Base-by-base conservation (phyloP, 331 rosid species). In the Erythrophleum ivorense region DNA sequence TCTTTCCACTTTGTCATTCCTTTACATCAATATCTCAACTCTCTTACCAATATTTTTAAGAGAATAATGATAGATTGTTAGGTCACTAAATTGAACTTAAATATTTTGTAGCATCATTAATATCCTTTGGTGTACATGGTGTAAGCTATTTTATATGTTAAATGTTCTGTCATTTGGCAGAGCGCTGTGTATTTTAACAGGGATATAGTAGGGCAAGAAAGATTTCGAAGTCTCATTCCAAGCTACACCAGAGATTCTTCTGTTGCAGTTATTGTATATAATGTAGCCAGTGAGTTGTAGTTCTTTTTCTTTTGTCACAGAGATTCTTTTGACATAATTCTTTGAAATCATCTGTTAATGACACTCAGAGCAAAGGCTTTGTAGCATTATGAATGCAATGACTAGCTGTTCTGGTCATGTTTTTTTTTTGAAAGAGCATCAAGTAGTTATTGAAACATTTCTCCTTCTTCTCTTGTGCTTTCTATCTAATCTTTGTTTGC, bases 151-250 rank as follows among this genome's bases (percentile, higher is more conserved):
- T 52, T 63, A 12, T 6, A 36, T 68, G 71, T 58, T 70, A 55
- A 6, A 64, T 65, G 71, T 71, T 76, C 18, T 49, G 74, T 69
- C 57, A 29, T 81, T 55, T 52, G 38, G 72, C 78, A 77, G 80
- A 79, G 86, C 72, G 75, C 80, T 2, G 33, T 75, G 4, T 73
- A 9, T 78, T 62, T 80, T 65, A 72, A 79, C 92, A 94, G 99
- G 99, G 99, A 96, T 87, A 96, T 97, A 57, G 98, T 98, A 54
- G 98, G 98, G 78, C 99, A 96, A 88, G 99, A 96, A 89, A 91
- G 99, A 86, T 96, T 96, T 85, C 89, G 99, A 88, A 96, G 98
- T 88, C 97, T 96, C 55, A 96, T 96, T 86, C 98, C 99, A 57
- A 96, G 99, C 91, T 96, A 96, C 89, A 96, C 94, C 70, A 92